Conservation (phyloP, 1,139 yeast species). For the Taphrina flavorubra region DNA sequence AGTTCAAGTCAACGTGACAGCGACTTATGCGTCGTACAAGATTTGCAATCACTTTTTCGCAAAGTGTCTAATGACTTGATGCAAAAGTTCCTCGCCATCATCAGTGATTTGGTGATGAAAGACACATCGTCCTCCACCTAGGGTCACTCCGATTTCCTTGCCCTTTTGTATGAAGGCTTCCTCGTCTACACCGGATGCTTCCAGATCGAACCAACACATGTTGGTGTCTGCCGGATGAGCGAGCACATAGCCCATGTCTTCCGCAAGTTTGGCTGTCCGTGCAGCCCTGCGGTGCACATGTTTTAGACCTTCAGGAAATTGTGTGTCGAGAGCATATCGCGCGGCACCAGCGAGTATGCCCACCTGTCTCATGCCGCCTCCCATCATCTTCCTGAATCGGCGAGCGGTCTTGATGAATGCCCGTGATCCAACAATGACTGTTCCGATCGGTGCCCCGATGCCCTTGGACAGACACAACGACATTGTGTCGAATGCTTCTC, state of each 20-base stretch:
- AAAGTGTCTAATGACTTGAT: slow-evolving; percentile 18
- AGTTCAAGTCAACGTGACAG: too few relatives aligned
- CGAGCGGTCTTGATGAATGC: slow-evolving; percentile 72
- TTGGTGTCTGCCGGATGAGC: slow-evolving; percentile 84
- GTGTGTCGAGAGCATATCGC: slow-evolving; percentile 72
- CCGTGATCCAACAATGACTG: slow-evolving; percentile 75
- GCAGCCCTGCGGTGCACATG: slow-evolving; percentile 72
- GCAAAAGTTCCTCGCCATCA: slow-evolving; percentile 21
- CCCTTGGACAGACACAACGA: slow-evolving; percentile 90
- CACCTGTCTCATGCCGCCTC: slow-evolving; percentile 92
- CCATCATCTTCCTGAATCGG: slow-evolving; percentile 90
- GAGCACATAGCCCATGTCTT: slow-evolving; percentile 60
- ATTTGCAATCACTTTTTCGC: background rate
- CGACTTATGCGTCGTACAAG: background rate
- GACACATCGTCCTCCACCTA: slow-evolving; percentile 75
- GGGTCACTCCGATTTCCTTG: slow-evolving; percentile 64
- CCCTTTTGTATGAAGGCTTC: slow-evolving; percentile 63
- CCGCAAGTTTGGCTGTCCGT: slow-evolving; percentile 68
- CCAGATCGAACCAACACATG: slow-evolving; percentile 78
- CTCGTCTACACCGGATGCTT: slow-evolving; percentile 65
- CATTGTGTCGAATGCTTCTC: slow-evolving; percentile 81
- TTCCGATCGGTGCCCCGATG: slow-evolving; percentile 93
- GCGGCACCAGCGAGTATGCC: slow-evolving; percentile 89
- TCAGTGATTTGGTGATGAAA: slow-evolving; percentile 74
- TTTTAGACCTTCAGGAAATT: slow-evolving; percentile 62